These are phyloP conservation scores for Phalaenopsis hybrid DNA, from an alignment of 116 monocot species.

Conservation along the genomic window DNA sequence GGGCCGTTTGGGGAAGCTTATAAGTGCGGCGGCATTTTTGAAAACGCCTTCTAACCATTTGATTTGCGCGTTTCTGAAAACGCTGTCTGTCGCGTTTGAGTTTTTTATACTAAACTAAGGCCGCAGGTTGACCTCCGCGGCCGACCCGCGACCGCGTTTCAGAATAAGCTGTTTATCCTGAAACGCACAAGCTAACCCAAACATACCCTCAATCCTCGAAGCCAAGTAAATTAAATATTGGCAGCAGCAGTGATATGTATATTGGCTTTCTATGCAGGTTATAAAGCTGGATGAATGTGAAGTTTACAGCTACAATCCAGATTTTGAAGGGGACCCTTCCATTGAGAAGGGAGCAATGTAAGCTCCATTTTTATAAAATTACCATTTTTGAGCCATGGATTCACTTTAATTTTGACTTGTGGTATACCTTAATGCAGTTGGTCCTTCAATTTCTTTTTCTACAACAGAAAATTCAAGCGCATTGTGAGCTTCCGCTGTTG, in stretches of 20 bases:
- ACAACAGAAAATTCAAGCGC: slow-evolving; percentile 85
- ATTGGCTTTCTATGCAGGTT: slow-evolving; percentile 35
- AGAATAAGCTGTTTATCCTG: too few relatives aligned
- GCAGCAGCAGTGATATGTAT: slow-evolving; percentile 4
- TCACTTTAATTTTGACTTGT: neutral
- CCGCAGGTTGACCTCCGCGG: too few relatives aligned
- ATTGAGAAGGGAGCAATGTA: slow-evolving; percentile 84
- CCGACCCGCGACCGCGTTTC: too few relatives aligned
- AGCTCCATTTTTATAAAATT: neutral
- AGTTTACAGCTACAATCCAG: slow-evolving; percentile 91
- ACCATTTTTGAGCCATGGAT: neutral
- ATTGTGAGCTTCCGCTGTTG: slow-evolving; percentile 81
- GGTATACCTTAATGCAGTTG: slow-evolving; percentile 42
- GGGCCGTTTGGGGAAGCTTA: too few relatives aligned
- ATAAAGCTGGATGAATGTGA: slow-evolving; percentile 72
- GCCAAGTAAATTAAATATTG: neutral
- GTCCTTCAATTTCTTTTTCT: slow-evolving; percentile 94
- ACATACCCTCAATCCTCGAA: neutral
- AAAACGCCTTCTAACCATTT: too few relatives aligned
- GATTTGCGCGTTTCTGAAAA: too few relatives aligned
- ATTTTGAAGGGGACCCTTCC: slow-evolving; percentile 71
- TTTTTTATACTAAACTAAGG: too few relatives aligned
- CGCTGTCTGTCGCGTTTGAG: too few relatives aligned
- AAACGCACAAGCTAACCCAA: too few relatives aligned
- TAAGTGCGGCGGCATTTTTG: too few relatives aligned